Evolutionary conservation across 164 flowering plant species (phyloP).

Genomic region (Cinnamomum micranthum): DNA sequence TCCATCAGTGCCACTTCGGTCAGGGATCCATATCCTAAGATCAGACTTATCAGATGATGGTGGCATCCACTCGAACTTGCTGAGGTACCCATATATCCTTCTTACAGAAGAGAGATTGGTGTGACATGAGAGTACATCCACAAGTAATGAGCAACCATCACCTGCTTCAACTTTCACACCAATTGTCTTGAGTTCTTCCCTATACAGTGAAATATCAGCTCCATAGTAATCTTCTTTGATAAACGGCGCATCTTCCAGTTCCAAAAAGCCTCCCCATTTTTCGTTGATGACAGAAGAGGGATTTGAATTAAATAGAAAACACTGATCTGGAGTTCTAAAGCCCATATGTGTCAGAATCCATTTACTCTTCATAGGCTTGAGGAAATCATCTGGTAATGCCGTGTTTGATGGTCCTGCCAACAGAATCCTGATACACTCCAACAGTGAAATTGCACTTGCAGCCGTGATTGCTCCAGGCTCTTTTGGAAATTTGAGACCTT

Average conservation of each 20-base stretch:
- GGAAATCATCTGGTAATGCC: background rate
- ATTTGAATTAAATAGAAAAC: conserved; percentile 14
- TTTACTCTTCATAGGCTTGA: background rate
- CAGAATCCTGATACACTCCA: conserved; percentile 11
- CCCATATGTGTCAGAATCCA: conserved; percentile 24
- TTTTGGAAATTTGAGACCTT: conserved; percentile 13
- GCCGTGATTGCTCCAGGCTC: conserved; percentile 7
- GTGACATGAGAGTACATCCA: conserved; percentile 2
- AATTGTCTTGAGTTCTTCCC: conserved; percentile 8
- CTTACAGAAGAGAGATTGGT: background rate
- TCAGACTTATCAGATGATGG: background rate
- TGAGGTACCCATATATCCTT: conserved; percentile 15
- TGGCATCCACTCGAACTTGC: conserved; percentile 13
- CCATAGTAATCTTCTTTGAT: conserved; percentile 18
- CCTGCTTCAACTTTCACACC: conserved; percentile 11
- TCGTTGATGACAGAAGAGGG: no score
- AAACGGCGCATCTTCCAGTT: conserved; percentile 13
- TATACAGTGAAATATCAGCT: background rate
- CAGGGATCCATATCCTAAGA: conserved; percentile 16
- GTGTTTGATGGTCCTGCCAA: background rate
- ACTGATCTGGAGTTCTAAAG: conserved; percentile 14
- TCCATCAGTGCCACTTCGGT: background rate
- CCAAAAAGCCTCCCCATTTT: conserved; percentile 13
- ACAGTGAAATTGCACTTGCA: conserved; percentile 5
- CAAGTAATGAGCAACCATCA: conserved; percentile 11